Evolutionary conservation across 495 filamentous ascomycete genomes (phyloP).

Genomic region (Tetracladium setigerum): DNA sequence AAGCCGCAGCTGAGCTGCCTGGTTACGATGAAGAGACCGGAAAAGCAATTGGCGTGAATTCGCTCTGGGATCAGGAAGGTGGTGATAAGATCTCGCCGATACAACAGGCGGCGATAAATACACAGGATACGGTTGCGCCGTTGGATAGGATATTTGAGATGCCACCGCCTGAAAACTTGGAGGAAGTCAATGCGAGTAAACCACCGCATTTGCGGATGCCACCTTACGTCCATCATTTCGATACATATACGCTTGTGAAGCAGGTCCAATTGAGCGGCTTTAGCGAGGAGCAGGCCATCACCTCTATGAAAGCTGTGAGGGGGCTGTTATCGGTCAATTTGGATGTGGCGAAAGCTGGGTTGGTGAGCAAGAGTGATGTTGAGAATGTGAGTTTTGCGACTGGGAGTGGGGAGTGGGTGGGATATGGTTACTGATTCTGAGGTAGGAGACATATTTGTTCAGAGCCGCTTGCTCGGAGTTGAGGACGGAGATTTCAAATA

Average conservation of each 20-base stretch:
- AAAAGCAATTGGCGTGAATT: background rate
- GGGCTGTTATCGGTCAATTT: constrained; percentile 69
- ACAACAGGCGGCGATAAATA: constrained; percentile 17
- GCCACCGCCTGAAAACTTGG: constrained; percentile 30
- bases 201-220: constrained; percentile 62
- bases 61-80: constrained; percentile 2
- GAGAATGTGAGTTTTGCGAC: constrained; percentile 24
- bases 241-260: constrained; percentile 81
- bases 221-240: constrained; percentile 91
- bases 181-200: constrained; percentile 22
- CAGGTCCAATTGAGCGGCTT: constrained; percentile 65
- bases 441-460: constrained; percentile 81
- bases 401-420: background rate
- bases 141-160: constrained; percentile 27
- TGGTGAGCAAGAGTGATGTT: constrained; percentile 48
- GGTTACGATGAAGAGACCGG: constrained; percentile 6
- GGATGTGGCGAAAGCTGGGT: constrained; percentile 61
- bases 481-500: constrained; percentile 65
- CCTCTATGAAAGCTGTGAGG: constrained; percentile 83
- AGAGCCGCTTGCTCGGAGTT: constrained; percentile 90
- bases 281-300: constrained; percentile 59
- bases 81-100: constrained; percentile 8
- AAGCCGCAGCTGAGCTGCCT: constrained; percentile 13
- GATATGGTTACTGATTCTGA: background rate
- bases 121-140: constrained; percentile 22